These are phyloP conservation scores for Podaxis rugospora DNA, from an alignment of 768 basidiomycete species.

Conservation along the genomic window DNA sequence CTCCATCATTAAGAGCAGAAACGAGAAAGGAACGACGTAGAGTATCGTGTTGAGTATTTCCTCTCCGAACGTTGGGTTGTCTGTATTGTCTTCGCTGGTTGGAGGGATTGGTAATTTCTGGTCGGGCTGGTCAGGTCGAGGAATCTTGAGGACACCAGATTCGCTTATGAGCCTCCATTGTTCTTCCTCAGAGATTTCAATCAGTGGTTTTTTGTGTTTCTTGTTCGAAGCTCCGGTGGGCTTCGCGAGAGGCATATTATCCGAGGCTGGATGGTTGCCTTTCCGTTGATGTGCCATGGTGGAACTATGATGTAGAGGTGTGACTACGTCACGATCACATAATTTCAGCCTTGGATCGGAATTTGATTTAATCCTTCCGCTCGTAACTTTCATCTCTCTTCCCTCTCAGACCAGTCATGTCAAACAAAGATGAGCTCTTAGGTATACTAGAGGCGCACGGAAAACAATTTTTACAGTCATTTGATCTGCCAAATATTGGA, in stretches of 20 bases:
- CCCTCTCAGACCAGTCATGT: conserved; percentile 15
- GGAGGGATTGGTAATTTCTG: conserved; percentile 8
- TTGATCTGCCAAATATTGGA: conserved; percentile 22
- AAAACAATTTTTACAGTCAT: conserved; percentile 40
- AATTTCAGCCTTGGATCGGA: not conserved
- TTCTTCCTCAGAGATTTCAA: conserved; percentile 68
- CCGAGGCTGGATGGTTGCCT: conserved; percentile 12
- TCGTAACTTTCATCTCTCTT: not conserved
- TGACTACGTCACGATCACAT: conserved; percentile 5
- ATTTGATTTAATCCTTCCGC: not conserved
- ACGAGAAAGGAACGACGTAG: conserved; percentile 70
- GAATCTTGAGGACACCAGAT: conserved; percentile 47
- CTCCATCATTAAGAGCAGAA: conserved; percentile 76
- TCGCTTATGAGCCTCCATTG: conserved; percentile 74
- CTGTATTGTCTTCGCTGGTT: conserved; percentile 29
- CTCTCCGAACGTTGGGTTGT: conserved; percentile 44
- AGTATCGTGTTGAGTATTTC: conserved; percentile 67
- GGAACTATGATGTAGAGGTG: not conserved
- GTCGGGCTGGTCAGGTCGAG: conserved; percentile 8
- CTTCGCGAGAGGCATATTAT: not conserved
- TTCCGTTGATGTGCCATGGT: conserved; percentile 26
- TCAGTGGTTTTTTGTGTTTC: conserved; percentile 19
- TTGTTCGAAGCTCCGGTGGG: not conserved
- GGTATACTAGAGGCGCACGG: conserved; percentile 43
- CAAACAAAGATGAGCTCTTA: conserved; percentile 31